phyloP scores from a whole-genome alignment of 495 filamentous ascomycete species.

The Parathielavia appendiculata region DNA sequence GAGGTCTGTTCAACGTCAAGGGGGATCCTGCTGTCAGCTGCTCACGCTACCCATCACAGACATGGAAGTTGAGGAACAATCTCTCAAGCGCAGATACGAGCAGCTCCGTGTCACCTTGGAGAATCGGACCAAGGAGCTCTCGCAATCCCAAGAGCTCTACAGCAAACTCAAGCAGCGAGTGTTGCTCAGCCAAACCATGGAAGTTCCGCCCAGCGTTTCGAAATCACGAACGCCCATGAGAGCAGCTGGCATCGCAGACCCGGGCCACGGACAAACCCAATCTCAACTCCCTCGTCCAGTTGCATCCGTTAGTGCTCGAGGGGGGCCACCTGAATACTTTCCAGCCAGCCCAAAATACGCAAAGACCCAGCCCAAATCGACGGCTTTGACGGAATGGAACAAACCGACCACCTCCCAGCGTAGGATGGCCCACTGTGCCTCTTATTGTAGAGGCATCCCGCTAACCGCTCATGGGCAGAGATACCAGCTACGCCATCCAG shows the following conservation, averaged over 20 bases:
- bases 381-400: conserved; percentile 2
- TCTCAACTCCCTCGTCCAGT: conserved; percentile 6
- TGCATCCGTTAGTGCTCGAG: not conserved
- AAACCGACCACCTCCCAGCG: conserved; percentile 11
- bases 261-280: not conserved
- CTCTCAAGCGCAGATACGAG: conserved; percentile 67
- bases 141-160: conserved; percentile 78
- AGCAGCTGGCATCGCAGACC: not conserved
- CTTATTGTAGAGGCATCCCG: not conserved
- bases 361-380: not conserved
- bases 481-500: conserved; percentile 10
- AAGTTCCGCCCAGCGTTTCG: conserved; percentile 59
- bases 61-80: conserved; percentile 60
- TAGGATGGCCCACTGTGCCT: not conserved
- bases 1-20: conserved; percentile 14
- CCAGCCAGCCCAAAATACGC: conserved; percentile 9
- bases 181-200: conserved; percentile 62
- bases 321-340: not conserved
- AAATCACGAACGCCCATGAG: conserved; percentile 8
- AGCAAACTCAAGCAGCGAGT: conserved; percentile 72
- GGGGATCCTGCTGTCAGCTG: not conserved
- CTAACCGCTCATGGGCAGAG: not conserved
- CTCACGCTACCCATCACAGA: conserved; percentile 38
- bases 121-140: conserved; percentile 71
- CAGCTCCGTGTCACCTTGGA: conserved; percentile 64